phyloP scores from a whole-genome alignment of 2,329 filamentous ascomycete species.

The Botrytis squamosa region DNA sequence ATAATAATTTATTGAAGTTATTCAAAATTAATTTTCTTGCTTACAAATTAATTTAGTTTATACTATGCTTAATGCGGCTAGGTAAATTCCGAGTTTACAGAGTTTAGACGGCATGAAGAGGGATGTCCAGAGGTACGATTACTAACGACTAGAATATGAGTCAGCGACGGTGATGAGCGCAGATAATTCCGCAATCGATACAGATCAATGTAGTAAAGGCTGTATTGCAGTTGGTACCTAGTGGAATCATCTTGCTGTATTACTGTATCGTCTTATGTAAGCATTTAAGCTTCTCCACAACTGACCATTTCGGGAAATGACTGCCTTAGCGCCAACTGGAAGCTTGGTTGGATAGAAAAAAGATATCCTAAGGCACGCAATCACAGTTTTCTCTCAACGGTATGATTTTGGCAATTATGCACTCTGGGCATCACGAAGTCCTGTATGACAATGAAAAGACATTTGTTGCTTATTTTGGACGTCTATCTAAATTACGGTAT shows the following conservation, averaged over 20 bases:
- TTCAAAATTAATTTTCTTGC: no score
- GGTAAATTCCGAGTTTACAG: no score
- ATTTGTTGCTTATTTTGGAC: background rate
- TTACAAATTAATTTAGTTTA: no score
- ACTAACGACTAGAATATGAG: background rate
- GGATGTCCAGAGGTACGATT: background rate
- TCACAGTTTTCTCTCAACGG: background rate
- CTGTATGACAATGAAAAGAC: background rate
- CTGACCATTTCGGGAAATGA: background rate
- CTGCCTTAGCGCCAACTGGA: background rate
- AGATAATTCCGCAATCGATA: background rate
- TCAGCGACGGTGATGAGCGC: background rate
- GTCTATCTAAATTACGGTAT: background rate
- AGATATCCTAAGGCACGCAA: background rate
- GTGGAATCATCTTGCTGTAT: background rate
- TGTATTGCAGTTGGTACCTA: background rate
- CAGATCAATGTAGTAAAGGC: background rate
- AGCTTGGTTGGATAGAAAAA: background rate
- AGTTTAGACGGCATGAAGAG: background rate
- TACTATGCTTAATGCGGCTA: no score
- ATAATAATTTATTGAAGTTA: no score
- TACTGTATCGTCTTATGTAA: background rate
- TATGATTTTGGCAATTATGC: background rate
- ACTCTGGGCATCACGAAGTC: background rate
- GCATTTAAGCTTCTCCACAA: background rate